A percentile compares a stretch with the other conserved stretches of the same genome.
phyloP scores from a whole-genome alignment of 768 basidiomycete species.

The Calocera viscosa region DNA sequence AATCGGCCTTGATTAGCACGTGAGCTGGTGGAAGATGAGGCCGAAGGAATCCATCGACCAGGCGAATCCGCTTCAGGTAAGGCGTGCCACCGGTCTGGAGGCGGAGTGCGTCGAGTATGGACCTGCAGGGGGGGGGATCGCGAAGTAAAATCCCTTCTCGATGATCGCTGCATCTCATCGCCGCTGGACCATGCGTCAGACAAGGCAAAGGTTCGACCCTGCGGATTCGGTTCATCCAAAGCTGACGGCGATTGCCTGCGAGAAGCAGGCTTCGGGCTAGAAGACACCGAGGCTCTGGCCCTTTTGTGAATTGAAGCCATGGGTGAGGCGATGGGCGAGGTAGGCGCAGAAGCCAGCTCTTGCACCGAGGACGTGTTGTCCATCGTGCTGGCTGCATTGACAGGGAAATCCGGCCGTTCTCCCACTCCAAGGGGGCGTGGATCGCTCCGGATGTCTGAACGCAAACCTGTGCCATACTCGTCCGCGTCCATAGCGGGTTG shows the following conservation, averaged over 20 bases:
- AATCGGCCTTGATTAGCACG: not conserved
- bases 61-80: not conserved
- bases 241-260: not conserved
- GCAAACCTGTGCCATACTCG: no score
- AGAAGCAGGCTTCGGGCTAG: not conserved
- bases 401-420: no score
- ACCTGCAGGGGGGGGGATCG: not conserved
- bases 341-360: not conserved
- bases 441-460: no score
- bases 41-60: not conserved
- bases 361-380: not conserved
- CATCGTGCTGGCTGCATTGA: not conserved
- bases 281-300: not conserved
- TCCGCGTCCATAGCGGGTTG: no score
- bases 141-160: not conserved
- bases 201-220: not conserved
- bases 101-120: not conserved
- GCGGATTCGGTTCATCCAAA: not conserved
- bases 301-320: not conserved
- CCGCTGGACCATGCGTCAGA: slow-evolving; percentile 1
- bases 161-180: not conserved
- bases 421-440: no score
- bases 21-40: not conserved
- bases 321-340: not conserved
- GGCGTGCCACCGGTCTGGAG: not conserved